Base-by-base conservation (phyloP, 306 rosid species). In the Betula pendula region DNA sequence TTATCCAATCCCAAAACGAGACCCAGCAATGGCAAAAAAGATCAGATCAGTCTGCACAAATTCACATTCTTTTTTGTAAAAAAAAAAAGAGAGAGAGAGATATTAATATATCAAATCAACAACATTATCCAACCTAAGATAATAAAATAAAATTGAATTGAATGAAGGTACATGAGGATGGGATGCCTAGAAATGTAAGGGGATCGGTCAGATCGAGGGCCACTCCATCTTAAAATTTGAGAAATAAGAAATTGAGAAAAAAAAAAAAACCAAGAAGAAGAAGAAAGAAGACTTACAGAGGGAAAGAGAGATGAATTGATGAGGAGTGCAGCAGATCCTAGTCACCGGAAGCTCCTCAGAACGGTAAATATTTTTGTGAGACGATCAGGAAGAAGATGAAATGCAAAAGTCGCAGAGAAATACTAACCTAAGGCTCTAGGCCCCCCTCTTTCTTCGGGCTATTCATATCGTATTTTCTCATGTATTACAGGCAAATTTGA, bases 161-260 rank as follows among this genome's bases (percentile, higher is more conserved):
- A 16, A 29, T 17, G 68, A 7, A 62, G 22, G 15, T 29, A 31
- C 4, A 16, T 14, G 38, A 13, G 68, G 12, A 52, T 8, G 12
- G 22, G 58, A n/a, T 19, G 58, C 58, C 20, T 17, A 33, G 22
- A 62, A 62, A 31, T 14, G 43, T 33, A 31, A 62, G 44, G 42
- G 19, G 68, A 17, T 62, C 38, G 68, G 42, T 62, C 68, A 62
- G 68, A 62, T 62, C 68, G 38, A 62, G 68, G 40, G 40, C n/a
- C 17, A 59, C 35, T 59, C 66, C 8, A 59, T 59, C 8, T 6
- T 43, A 31, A 44, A 62, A 62, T 25, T 29, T 13, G 40, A 59
- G 35, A 59, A 20, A 5, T n/a, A 52, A 52, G 25, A 6, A n/a
- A 52, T 52, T 20, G 22, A 29, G 68, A 27, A 60, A 31, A 17